Conservation (phyloP, 768 basidiomycete genomes). For the Russula virescens region DNA sequence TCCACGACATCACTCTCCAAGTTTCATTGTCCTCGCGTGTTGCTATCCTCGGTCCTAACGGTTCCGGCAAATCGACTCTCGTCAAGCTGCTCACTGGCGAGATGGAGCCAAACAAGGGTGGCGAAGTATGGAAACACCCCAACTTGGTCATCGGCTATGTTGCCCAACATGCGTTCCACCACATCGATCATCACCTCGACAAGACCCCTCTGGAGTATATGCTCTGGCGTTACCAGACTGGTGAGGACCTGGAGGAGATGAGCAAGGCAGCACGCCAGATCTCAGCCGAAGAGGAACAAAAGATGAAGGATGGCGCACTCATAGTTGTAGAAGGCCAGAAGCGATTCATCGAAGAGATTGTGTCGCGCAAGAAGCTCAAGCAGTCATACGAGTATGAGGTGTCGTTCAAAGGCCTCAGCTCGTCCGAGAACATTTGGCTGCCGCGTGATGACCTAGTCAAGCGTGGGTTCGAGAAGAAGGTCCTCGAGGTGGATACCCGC, state of each 20-base stretch:
- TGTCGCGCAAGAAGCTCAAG: conserved; percentile 93
- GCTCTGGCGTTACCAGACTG: conserved; percentile 99
- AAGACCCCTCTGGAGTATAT: conserved; percentile 99
- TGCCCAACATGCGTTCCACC: conserved; percentile 99
- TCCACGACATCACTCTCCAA: conserved; percentile 93
- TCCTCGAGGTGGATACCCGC: conserved; percentile 93
- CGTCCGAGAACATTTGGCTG: conserved; percentile 98
- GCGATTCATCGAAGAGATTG: conserved; percentile 89
- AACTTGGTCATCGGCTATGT: conserved; percentile 99
- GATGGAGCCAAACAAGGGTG: conserved; percentile 92
- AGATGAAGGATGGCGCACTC: conserved; percentile 93
- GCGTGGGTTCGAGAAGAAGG: conserved; percentile 99
- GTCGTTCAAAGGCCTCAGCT: conserved; percentile 89
- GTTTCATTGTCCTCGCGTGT: conserved; percentile 98
- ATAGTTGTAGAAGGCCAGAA: conserved; percentile 92
- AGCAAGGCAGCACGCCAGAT: conserved; percentile 86
- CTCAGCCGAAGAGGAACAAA: conserved; percentile 78
- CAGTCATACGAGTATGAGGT: conserved; percentile 99
- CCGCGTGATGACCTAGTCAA: conserved; percentile 95
- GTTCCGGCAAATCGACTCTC: conserved; percentile 96
- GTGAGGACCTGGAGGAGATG: conserved; percentile 97
- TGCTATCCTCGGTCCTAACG: conserved; percentile 96
- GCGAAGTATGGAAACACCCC: conserved; percentile 98
- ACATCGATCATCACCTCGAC: conserved; percentile 97
- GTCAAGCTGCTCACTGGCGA: conserved; percentile 97